Evolutionary conservation across 768 basidiomycete genomes (phyloP), one percentile per base, ranked within the genome.

Genomic region (Postia placenta): DNA sequence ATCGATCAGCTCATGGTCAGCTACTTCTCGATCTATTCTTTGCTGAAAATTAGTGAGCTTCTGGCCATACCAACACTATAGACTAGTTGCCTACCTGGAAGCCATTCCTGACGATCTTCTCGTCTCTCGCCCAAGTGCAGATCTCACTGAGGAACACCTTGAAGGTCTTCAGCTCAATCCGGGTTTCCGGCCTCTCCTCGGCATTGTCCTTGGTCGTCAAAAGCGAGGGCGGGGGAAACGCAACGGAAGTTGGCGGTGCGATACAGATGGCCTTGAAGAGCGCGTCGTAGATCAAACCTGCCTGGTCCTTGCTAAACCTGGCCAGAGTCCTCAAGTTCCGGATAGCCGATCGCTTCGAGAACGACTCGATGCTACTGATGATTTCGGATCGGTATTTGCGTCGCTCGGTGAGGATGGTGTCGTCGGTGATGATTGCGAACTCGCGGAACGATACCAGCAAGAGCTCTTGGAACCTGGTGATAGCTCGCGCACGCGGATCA

Each of bases 361-460:
- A 99, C 2, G 79, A 80, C 69, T 99, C 96, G 54, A 99, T 92
- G 58, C 81, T 89, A 61, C 90, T 82, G 33, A 96, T 82, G 52
- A 99, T 87, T 60, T 97, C 93, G 27, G 82, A 79, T 42, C 95
- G 79, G 72, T 88, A 92, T 42, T 85, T 80, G 53, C 80, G 79
- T 20, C 96, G 83, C 66, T 99, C 96, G 11, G 79, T 74, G 14
- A 80, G 78, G 58, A 99, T 97, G 15, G 87, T 87, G 9, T 98
- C 96, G 58, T 97, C 95, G 0, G 92, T 92, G 65, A 99, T 96
- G 53, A 92, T 78, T 3, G 91, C 87, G 64, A 99, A 98, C 64
- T 99, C 96, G 49, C 96, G 81, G 80, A 99, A 99, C 2, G 96
- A 95, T 48, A 99, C 85, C 5, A 98, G 83, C 36, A 97, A 82